Conservation (phyloP, 345 rosid species). For the Nasturtium officinale region DNA sequence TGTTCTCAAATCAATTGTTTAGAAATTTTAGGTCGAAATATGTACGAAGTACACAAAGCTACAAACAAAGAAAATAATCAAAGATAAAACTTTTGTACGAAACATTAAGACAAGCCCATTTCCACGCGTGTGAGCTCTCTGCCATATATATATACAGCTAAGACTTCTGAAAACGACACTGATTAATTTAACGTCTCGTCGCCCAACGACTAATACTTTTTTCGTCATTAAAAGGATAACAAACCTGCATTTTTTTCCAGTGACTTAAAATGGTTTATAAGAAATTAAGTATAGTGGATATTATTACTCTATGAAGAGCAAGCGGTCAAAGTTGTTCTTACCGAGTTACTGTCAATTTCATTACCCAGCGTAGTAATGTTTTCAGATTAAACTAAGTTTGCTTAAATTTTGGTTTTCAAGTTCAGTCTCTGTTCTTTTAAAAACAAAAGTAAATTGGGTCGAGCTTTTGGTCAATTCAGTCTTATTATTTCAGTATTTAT, state of each 20-base stretch:
- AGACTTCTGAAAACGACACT: slow-evolving; percentile 37
- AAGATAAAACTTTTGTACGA: slow-evolving; percentile 20
- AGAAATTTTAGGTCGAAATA: slow-evolving; percentile 9
- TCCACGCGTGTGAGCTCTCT: slow-evolving; percentile 42
- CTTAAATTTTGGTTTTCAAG: not conserved
- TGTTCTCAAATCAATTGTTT: not conserved
- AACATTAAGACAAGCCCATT: slow-evolving; percentile 31
- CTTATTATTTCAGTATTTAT: not conserved
- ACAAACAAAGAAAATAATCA: slow-evolving; percentile 20
- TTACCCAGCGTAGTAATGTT: not conserved
- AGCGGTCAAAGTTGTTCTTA: slow-evolving; percentile 24
- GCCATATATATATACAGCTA: slow-evolving; percentile 35
- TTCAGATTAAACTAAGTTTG: not conserved
- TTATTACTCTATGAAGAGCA: not conserved
- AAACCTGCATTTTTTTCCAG: not conserved
- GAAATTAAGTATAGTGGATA: not conserved
- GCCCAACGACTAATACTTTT: not conserved
- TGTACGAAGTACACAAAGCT: slow-evolving; percentile 35
- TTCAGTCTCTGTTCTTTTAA: not conserved
- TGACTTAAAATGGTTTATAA: not conserved
- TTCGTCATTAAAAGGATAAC: not conserved
- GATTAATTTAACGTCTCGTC: slow-evolving; percentile 6
- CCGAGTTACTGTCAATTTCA: slow-evolving; percentile 17
- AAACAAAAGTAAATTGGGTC: not conserved
- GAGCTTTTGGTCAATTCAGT: not conserved